Conservation (phyloP, 352 stramenopile species). For the Phytopythium litorale region DNA sequence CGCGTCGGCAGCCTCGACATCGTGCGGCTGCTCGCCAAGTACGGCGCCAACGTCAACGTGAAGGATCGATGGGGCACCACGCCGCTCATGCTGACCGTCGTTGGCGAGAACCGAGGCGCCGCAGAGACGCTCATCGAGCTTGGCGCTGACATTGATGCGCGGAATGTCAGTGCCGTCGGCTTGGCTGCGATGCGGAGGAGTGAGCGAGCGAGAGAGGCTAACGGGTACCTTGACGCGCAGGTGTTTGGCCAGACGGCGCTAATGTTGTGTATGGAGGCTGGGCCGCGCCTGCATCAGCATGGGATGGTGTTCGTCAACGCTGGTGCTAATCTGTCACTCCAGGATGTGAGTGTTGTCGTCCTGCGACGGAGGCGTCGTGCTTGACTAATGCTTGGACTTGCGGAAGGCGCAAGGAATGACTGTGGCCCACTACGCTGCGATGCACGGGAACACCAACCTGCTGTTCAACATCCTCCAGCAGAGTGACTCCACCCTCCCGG, state of each 20-base stretch:
- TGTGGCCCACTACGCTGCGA: constrained; percentile 60
- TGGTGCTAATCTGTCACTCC: constrained; percentile 44
- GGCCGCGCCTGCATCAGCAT: constrained; percentile 54
- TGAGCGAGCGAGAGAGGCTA: not conserved
- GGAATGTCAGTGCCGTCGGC: constrained; percentile 39
- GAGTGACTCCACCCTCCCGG: constrained; percentile 45
- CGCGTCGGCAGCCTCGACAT: constrained; percentile 71
- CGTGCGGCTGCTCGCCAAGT: constrained; percentile 72
- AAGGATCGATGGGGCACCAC: constrained; percentile 76
- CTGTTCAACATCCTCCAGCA: constrained; percentile 63
- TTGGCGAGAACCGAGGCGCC: constrained; percentile 59
- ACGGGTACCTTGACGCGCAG: constrained; percentile 14
- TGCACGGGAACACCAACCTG: constrained; percentile 51
- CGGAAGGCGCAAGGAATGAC: constrained; percentile 66
- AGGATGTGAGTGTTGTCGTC: constrained; percentile 40
- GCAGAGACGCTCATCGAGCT: constrained; percentile 68
- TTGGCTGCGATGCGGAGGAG: not conserved
- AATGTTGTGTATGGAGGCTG: constrained; percentile 66
- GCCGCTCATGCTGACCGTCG: constrained; percentile 73
- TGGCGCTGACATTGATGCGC: constrained; percentile 55
- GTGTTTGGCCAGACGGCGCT: constrained; percentile 71
- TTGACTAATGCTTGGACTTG: not conserved
- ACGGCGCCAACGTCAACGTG: constrained; percentile 68
- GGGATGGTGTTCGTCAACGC: constrained; percentile 76
- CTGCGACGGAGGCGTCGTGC: not conserved